Conservation (phyloP, 2,329 filamentous ascomycete genomes). For the Westerdykella ornata region DNA sequence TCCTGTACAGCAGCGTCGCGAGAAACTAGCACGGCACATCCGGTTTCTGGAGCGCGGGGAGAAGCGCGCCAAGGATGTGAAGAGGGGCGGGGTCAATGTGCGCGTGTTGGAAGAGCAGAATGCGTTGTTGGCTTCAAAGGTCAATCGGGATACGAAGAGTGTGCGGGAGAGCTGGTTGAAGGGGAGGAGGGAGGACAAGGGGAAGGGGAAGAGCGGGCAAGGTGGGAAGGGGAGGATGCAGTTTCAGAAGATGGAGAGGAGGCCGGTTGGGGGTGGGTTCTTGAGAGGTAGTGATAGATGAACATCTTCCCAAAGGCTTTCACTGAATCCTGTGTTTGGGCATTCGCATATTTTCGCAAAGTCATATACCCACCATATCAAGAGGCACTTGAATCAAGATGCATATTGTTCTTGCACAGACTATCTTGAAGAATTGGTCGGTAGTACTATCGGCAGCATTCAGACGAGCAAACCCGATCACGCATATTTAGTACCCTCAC, state of each 20-base stretch:
- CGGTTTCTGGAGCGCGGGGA: conserved; percentile 46
- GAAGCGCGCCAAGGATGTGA: conserved; percentile 46
- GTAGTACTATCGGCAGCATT: no score
- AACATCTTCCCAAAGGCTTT: not conserved
- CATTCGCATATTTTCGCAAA: not conserved
- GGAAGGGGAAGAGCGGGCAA: conserved; percentile 4
- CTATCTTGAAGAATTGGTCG: no score
- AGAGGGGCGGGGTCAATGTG: conserved; percentile 44
- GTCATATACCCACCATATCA: not conserved
- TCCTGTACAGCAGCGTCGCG: conserved; percentile 34
- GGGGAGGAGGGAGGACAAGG: conserved; percentile 32
- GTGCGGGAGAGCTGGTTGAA: conserved; percentile 41
- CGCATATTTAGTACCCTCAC: no score
- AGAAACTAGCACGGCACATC: conserved; percentile 44
- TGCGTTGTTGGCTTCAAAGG: conserved; percentile 41
- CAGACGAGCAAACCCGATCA: no score
- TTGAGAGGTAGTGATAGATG: conserved; percentile 22
- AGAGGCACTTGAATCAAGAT: not conserved
- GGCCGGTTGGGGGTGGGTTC: conserved; percentile 24
- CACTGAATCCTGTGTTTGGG: no score
- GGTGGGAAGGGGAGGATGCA: conserved; percentile 10
- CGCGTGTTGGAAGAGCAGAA: conserved; percentile 42
- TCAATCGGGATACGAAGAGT: conserved; percentile 29
- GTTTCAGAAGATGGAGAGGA: conserved; percentile 28
- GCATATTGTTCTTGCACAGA: no score